Evolutionary conservation across 495 filamentous ascomycete species (phyloP).

Genomic region (Talaromyces ruber): DNA sequence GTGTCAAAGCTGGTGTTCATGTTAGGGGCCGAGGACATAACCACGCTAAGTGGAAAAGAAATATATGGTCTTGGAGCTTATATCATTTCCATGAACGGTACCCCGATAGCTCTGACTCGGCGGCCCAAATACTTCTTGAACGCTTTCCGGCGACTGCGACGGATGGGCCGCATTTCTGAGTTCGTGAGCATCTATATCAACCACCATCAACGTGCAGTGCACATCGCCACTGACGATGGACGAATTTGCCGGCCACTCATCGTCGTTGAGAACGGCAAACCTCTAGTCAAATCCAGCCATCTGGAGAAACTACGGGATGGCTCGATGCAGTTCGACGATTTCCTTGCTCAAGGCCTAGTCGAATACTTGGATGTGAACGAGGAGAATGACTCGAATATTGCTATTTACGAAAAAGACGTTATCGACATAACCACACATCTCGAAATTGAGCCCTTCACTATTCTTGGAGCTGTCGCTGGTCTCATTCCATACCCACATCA

Average conservation of each 20-base stretch:
- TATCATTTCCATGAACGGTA: conserved; percentile 91
- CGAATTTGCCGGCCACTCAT: conserved; percentile 93
- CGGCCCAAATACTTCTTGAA: conserved; percentile 76
- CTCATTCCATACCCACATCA: conserved; percentile 98
- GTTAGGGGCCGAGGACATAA: conserved; percentile 71
- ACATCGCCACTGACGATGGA: conserved; percentile 94
- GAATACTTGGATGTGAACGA: conserved; percentile 98
- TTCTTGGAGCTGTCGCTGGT: conserved; percentile 94
- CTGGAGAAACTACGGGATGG: conserved; percentile 72
- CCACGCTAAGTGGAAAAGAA: conserved; percentile 63
- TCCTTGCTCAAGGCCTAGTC: conserved; percentile 77
- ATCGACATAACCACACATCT: conserved; percentile 77
- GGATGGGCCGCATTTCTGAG: conserved; percentile 82
- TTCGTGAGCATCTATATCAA: conserved; percentile 96
- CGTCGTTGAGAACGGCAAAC: conserved; percentile 77
- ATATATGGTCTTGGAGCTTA: conserved; percentile 78
- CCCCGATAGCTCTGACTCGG: conserved; percentile 74
- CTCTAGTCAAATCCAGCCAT: conserved; percentile 66
- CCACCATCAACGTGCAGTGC: conserved; percentile 79
- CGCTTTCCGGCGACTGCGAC: conserved; percentile 72
- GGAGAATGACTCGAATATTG: conserved; percentile 91
- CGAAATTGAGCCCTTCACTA: conserved; percentile 96
- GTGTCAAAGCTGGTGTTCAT: conserved; percentile 72
- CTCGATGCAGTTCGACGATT: conserved; percentile 83
- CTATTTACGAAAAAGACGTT: conserved; percentile 78